These are phyloP conservation scores for Ensete ventricosum DNA, from an alignment of 176 grass and related monocot genomes.

Conservation along the genomic window DNA sequence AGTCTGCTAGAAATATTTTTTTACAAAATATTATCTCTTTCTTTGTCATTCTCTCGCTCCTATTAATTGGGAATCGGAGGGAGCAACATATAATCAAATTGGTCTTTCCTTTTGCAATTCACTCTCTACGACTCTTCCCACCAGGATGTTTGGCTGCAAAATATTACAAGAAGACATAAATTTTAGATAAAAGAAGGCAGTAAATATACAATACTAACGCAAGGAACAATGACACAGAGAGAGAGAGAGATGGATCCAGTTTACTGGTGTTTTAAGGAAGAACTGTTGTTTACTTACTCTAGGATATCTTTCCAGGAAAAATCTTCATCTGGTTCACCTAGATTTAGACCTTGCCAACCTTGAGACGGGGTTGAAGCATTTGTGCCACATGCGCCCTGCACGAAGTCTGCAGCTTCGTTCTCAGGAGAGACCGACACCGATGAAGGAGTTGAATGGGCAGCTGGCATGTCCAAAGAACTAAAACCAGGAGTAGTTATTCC, in stretches of 20 bases:
- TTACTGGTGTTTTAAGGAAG: too few species aligned
- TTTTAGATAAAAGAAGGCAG: background rate
- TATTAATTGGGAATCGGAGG: background rate
- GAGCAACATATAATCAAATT: background rate
- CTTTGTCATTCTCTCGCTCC: background rate
- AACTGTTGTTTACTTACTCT: background rate
- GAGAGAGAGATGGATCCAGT: too few species aligned
- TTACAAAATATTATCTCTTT: background rate
- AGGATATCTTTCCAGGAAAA: slow-evolving; percentile 5
- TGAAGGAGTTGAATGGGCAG: background rate
- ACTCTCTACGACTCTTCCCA: background rate
- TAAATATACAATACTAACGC: background rate
- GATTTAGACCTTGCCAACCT: background rate
- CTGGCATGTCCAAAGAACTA: background rate
- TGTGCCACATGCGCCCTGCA: background rate
- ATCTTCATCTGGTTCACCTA: background rate
- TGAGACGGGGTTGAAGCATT: background rate
- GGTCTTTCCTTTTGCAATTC: background rate
- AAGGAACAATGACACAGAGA: too few species aligned
- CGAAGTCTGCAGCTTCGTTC: background rate
- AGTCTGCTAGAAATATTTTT: background rate
- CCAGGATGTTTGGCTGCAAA: background rate
- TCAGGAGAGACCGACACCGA: background rate
- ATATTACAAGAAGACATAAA: background rate
- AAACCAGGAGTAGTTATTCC: background rate